Evolutionary conservation across 2,329 filamentous ascomycete genomes (phyloP).

Genomic region (Huntiella moniliformis): DNA sequence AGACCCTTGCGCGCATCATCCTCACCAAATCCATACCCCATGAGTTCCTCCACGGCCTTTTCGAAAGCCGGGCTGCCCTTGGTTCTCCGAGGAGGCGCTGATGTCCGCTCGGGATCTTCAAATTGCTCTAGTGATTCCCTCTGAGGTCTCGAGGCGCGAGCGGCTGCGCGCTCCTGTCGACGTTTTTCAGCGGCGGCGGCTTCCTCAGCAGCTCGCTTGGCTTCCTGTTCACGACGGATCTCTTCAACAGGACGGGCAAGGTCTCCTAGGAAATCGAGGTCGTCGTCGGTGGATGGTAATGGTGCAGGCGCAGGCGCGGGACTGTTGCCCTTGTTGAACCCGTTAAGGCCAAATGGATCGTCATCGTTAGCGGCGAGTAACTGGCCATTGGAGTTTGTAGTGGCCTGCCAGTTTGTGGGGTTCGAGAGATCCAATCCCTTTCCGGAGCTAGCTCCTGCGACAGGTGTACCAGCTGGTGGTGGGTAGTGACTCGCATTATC

Average conservation of each 20-base stretch:
- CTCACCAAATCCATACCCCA: slow-evolving; percentile 84
- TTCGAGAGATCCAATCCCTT: slow-evolving; percentile 29
- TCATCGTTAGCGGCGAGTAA: slow-evolving; percentile 50
- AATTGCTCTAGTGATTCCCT: too few species aligned
- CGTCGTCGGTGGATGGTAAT: slow-evolving; percentile 24
- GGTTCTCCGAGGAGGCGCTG: slow-evolving; percentile 16
- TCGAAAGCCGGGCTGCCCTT: slow-evolving; percentile 31
- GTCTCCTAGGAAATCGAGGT: slow-evolving; percentile 48
- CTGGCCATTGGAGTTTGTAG: slow-evolving; percentile 17
- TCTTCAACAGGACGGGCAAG: slow-evolving; percentile 46
- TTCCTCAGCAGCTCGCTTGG: slow-evolving; percentile 5
- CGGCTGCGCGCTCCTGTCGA: background rate
- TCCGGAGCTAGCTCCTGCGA: slow-evolving; percentile 21
- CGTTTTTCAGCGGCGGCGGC: background rate
- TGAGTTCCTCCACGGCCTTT: slow-evolving; percentile 65
- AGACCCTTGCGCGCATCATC: slow-evolving; percentile 70
- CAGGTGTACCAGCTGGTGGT: slow-evolving; percentile 20
- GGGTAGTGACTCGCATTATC: slow-evolving; percentile 49
- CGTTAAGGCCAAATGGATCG: slow-evolving; percentile 68
- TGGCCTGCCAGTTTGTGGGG: slow-evolving; percentile 33
- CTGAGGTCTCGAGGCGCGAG: slow-evolving; percentile 15
- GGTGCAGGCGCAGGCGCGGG: slow-evolving; percentile 13
- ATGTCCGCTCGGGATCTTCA: slow-evolving; percentile 25
- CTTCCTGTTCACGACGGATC: slow-evolving; percentile 28
- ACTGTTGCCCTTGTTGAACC: slow-evolving; percentile 26